phyloP scores from a whole-genome alignment of 306 rosid genomes.

The Vicia villosa region DNA sequence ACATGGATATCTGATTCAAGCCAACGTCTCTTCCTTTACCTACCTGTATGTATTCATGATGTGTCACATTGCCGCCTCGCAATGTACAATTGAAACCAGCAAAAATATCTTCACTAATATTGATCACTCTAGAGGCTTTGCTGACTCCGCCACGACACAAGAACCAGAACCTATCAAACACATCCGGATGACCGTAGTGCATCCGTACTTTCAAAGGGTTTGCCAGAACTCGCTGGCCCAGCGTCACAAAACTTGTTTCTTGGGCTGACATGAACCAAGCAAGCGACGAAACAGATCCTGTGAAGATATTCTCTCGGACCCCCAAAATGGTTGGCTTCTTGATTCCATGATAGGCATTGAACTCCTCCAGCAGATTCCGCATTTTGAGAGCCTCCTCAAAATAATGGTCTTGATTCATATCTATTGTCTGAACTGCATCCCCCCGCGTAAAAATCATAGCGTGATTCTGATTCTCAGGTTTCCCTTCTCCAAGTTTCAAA shows the following conservation, averaged over 20 bases:
- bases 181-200: slow-evolving; percentile 98
- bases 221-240: slow-evolving; percentile 93
- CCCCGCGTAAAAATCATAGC: slow-evolving; percentile 94
- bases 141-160: slow-evolving; percentile 84
- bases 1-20: slow-evolving; percentile 89
- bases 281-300: slow-evolving; percentile 95
- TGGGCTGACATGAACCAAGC: slow-evolving; percentile 99
- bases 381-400: slow-evolving; percentile 98
- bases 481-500: slow-evolving; percentile 92
- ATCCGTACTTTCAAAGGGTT: slow-evolving; percentile 92
- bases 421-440: slow-evolving; percentile 92
- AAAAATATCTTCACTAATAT: slow-evolving; percentile 95
- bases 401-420: slow-evolving; percentile 95
- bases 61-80: slow-evolving; percentile 94
- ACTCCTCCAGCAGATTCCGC: slow-evolving; percentile 92
- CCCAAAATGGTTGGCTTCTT: slow-evolving; percentile 93
- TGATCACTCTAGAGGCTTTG: slow-evolving; percentile 92
- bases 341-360: slow-evolving; percentile 57
- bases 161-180: slow-evolving; percentile 96
- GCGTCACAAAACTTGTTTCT: slow-evolving; percentile 88
- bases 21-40: slow-evolving; percentile 99
- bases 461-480: slow-evolving; percentile 96
- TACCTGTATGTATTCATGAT: slow-evolving; percentile 94
- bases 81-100: slow-evolving; percentile 97
- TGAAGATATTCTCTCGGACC: slow-evolving; percentile 90